Conservation (phyloP, 768 basidiomycete genomes). For the Austroboletus eburneus region DNA sequence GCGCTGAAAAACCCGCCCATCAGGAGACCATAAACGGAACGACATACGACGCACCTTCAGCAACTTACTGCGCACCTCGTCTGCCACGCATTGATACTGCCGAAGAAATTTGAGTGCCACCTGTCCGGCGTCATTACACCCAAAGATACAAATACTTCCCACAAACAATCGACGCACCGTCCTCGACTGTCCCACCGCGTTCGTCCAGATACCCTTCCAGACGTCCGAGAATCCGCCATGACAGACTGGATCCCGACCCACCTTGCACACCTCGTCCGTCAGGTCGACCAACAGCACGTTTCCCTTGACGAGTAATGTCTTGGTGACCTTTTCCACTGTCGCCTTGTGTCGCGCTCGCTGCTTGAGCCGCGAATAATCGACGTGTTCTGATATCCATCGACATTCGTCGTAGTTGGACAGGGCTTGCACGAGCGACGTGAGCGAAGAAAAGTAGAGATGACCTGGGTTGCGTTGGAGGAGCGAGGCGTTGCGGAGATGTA, state of each 20-base stretch:
- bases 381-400: constrained; percentile 48
- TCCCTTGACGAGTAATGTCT: constrained; percentile 50
- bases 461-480: constrained; percentile 51
- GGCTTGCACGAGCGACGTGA: constrained; percentile 48
- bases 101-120: constrained; percentile 59
- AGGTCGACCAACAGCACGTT: constrained; percentile 48
- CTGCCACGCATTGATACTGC: constrained; percentile 42
- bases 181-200: constrained; percentile 35
- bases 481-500: constrained; percentile 59
- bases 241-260: constrained; percentile 45
- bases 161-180: constrained; percentile 12
- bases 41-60: constrained; percentile 36
- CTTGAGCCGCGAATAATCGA: constrained; percentile 53
- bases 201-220: constrained; percentile 56
- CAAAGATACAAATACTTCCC: not conserved
- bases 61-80: constrained; percentile 49
- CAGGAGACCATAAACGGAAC: not conserved
- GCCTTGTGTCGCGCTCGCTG: constrained; percentile 57
- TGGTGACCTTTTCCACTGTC: constrained; percentile 49
- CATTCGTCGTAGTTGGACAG: constrained; percentile 56
- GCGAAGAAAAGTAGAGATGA: constrained; percentile 49
- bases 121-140: constrained; percentile 20
- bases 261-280: constrained; percentile 48
- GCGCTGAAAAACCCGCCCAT: constrained; percentile 33
- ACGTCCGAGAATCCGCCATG: constrained; percentile 60